A percentile compares a stretch with the other conserved stretches of the same genome.
These are phyloP conservation scores for Mortierella sp. DNA, from an alignment of 371 early-diverging fungal genomes.

Conservation along the genomic window DNA sequence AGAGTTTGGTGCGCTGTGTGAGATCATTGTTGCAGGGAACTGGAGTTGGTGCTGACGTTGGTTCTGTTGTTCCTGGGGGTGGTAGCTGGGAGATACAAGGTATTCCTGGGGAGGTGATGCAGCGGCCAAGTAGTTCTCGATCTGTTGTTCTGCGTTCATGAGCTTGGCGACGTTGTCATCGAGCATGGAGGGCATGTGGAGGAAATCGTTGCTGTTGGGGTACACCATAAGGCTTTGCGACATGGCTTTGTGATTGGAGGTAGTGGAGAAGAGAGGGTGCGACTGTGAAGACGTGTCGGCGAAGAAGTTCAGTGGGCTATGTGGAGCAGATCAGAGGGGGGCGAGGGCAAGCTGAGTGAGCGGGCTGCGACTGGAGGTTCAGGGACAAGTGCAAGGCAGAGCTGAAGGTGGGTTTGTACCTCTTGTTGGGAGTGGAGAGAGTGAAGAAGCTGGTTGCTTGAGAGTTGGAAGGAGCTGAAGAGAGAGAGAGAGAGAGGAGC, in stretches of 20 bases:
- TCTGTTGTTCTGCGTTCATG: conserved; percentile 29
- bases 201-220: conserved; percentile 28
- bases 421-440: too few relatives aligned
- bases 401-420: too few relatives aligned
- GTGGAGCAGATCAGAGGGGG: background rate
- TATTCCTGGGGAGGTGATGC: conserved; percentile 40
- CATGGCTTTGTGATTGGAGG: conserved; percentile 23
- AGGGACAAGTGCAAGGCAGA: too few relatives aligned
- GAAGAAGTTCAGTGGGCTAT: background rate
- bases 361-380: too few relatives aligned
- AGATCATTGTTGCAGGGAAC: conserved; percentile 21
- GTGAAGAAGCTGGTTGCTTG: background rate
- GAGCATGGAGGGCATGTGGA: conserved; percentile 23
- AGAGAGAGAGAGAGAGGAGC: background rate
- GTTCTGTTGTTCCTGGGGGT: conserved; percentile 33
- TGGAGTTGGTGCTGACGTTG: conserved; percentile 43
- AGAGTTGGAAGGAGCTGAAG: background rate
- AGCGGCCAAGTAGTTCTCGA: conserved; percentile 36
- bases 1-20: conserved; percentile 41
- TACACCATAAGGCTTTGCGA: conserved; percentile 45
- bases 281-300: background rate
- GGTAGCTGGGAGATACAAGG: conserved; percentile 22
- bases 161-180: conserved; percentile 38
- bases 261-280: background rate
- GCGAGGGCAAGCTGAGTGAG: too few relatives aligned